Conservation (phyloP, 805 yeast species). For the Lipomyces lipofer region DNA sequence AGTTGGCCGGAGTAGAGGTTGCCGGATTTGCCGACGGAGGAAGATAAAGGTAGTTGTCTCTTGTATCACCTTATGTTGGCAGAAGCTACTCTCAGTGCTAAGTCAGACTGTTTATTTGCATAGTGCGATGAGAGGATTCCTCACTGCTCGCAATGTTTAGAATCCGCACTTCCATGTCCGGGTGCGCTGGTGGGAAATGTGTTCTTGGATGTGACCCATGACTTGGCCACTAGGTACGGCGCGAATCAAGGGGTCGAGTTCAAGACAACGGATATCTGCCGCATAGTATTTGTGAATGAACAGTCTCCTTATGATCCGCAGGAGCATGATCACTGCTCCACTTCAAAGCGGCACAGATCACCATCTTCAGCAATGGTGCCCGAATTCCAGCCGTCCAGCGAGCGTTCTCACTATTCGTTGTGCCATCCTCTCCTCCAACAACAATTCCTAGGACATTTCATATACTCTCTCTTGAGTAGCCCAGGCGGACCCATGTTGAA, state of each 20-base stretch:
- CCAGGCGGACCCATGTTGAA: slow-evolving; percentile 1
- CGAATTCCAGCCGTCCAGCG: too few relatives aligned
- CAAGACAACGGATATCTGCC: neutral
- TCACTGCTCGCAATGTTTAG: neutral
- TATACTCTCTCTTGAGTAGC: neutral
- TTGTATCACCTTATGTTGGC: neutral
- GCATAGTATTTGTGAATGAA: neutral
- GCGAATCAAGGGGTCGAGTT: neutral
- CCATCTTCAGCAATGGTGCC: too few relatives aligned
- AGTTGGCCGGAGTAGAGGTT: slow-evolving; percentile 3
- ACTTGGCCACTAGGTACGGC: neutral
- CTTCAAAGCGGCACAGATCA: neutral
- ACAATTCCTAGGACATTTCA: neutral
- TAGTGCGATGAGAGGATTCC: slow-evolving; percentile 3
- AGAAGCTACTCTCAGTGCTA: neutral
- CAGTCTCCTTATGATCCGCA: neutral
- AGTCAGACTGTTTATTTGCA: neutral
- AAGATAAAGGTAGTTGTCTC: slow-evolving; percentile 2
- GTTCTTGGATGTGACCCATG: neutral
- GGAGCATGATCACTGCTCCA: neutral
- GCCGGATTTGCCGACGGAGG: neutral
- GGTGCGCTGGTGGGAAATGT: slow-evolving; percentile 2
- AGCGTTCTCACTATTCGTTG: neutral
- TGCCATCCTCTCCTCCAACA: neutral
- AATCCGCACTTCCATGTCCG: slow-evolving; percentile 2